Evolutionary conservation across 306 rosid genomes (phyloP), one percentile per base, ranked within the genome.

Genomic region (Dicorynia guianensis): DNA sequence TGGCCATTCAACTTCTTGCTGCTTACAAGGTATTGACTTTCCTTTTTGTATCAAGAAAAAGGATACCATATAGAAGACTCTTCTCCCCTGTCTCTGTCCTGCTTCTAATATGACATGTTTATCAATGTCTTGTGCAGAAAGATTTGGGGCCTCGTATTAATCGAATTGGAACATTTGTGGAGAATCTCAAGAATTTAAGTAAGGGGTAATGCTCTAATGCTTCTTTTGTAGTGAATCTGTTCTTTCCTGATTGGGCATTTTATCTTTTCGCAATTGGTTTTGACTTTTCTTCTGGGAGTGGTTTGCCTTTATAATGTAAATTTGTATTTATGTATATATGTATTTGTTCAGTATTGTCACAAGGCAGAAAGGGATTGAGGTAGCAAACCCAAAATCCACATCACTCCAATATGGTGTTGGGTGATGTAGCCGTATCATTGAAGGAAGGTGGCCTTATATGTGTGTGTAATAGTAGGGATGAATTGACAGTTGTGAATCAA

Each of bases 81-180:
- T 2, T 25, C 2, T 25, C 69, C 63, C 66, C n/a, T 30, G n/a
- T 3, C 14, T 56, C 42, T 73, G 33, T 0, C 61, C 44, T 75
- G 44, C 34, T 44, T 43, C 69, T 63, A 60, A 65, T 19, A 60
- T 71, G 56, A 72, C 61, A 53, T 80, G 76, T 56, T 25, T 25
- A 25, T 25, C 30, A 71, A 66, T 64, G 65, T 79, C 19, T 63
- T 59, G 11, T 46, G 86, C 97, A 96, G 99, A 87, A 85, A 85
- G 97, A 92, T 89, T 82, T 96, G 85, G 97, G 80, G 67, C 98
- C 98, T 63, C 90, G 86, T 39, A 69, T 96, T 81, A 69, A 63
- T 76, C 88, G 82, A 69, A 90, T 96, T 35, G 85, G 69, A 59
- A 89, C 86, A 71, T 92, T 86, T 86, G 97, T 93, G 50, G 81